Percentiles rank a stretch among this genome's conserved stretches.
Conservation (phyloP, 257 asterid genomes). For the Mitragyna speciosa region DNA sequence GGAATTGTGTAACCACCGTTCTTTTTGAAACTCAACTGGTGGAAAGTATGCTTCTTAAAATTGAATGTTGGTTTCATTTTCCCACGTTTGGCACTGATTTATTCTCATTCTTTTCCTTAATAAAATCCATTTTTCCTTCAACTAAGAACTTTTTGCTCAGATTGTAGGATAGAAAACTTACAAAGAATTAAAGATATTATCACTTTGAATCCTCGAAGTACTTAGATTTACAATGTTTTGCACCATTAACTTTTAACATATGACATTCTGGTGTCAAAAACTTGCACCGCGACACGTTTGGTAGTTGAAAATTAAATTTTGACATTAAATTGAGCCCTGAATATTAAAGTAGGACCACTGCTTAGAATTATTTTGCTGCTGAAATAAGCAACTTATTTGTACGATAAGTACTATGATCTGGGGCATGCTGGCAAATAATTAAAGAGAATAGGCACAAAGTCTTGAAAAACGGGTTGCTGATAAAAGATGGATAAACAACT, state of each 20-base stretch:
- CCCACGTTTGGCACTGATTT: too few relatives aligned
- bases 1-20: too few relatives aligned
- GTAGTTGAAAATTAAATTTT: neutral
- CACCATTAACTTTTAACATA: neutral
- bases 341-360: neutral
- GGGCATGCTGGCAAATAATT: neutral
- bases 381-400: neutral
- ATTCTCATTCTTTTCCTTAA: too few relatives aligned
- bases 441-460: neutral
- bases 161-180: neutral
- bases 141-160: neutral
- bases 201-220: neutral
- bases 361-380: neutral
- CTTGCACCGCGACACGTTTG: neutral
- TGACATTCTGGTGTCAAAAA: neutral
- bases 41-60: too few relatives aligned
- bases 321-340: too few relatives aligned
- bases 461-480: neutral
- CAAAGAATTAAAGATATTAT: neutral
- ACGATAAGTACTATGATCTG: too few relatives aligned
- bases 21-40: too few relatives aligned
- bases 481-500: slow-evolving; percentile 4
- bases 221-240: neutral
- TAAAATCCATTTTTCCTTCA: neutral
- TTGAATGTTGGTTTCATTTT: too few relatives aligned